Base-by-base conservation (phyloP, 495 filamentous ascomycete genomes). In the Amorphotheca resinae region DNA sequence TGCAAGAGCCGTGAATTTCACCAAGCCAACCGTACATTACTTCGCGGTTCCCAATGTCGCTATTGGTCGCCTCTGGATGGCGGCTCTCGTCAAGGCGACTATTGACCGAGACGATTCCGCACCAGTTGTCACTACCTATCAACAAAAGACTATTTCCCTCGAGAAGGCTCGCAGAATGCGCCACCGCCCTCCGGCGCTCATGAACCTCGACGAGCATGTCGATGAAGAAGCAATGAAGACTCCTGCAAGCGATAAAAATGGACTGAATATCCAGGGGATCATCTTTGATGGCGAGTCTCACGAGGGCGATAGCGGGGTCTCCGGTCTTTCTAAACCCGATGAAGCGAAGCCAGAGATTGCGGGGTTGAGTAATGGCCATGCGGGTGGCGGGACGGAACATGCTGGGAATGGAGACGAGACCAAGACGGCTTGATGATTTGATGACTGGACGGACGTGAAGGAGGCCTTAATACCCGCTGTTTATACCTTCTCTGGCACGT, bases 61-160 rank as follows among this genome's bases (percentile, higher is more conserved):
- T 43, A 77, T 91, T 51, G 93, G 91, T 12, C 78, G 93, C 14
- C 63, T 87, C 31, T 99, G 93, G 93, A 99, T 99, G 93, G 93
- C 86, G 3, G 93, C 93, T 9, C 66, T 99, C 46, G 93, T 96
- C 86, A 99, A 96, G 64, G 93, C 93, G 2, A 99, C 93, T 4
- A 99, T 99, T 50, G 93, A 96, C 50, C 80, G 88, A 44, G 91
- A 99, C 53, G 77, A 89, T 51, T 70, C 74, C 6, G 69, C 79
- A 45, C 69, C 75, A 1, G 77, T 93, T 41, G 84, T 81, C 25
- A 87, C 81, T 0, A 91, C 87, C n/a, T 96, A 95, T 64, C 84
- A 89, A 54, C 87, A 34, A 59, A 74, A 39, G 72, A 76, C 56
- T 67, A 79, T 79, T 50, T 64, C 33, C 73, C 75, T 49, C 49